Evolutionary conservation across 169 alveolate species (phyloP), one percentile per base, ranked within the genome.

Genomic region (Plasmodium blacklocki): DNA sequence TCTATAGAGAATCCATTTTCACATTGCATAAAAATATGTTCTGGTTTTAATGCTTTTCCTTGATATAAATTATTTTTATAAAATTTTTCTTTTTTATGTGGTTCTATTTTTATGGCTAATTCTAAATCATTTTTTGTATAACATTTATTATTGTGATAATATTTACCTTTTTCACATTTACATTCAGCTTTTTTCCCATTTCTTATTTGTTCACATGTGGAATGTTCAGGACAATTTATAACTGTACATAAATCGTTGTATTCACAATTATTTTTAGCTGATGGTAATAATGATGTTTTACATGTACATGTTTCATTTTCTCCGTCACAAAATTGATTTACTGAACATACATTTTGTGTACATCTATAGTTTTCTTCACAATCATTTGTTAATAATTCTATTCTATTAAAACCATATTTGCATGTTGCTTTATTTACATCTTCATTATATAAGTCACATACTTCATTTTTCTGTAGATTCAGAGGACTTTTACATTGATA

Each of bases 301-400:
- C 90, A 80, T 47, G 5, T 19, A 45, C 90, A 80, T 23, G 90
- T 26, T 67, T 67, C 18, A 21, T 21, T 67, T n/a, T 6, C 14
- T 19, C 23, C 54, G 23, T 62, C 45, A 23, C 90, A 80, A 32
- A 50, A 80, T 50, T 66, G 45, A 60, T 80, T 80, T 12, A 80
- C 70, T n/a, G 78, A 67, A 39, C 90, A 80, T 0, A 67, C 14
- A 7, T 45, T 2, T 32, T 49, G 5, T 15, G 12, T 14, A 80
- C 90, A 80, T 18, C 64, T 39, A 71, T 66, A 54, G n/a, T 80
- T 66, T 67, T 68, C 45, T 54, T 80, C 83, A 68, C 90, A 80
- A n/a, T 3, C 15, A 2, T 49, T n/a, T 9, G 8, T 23, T 52
- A 29, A 0, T 9, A 6, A 3, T 32, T 29, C 47, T 29, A 56